A percentile compares a stretch with the other conserved stretches of the same genome.
Evolutionary conservation across 1,139 yeast species (phyloP).

Genomic region (Hansenula sp.): DNA sequence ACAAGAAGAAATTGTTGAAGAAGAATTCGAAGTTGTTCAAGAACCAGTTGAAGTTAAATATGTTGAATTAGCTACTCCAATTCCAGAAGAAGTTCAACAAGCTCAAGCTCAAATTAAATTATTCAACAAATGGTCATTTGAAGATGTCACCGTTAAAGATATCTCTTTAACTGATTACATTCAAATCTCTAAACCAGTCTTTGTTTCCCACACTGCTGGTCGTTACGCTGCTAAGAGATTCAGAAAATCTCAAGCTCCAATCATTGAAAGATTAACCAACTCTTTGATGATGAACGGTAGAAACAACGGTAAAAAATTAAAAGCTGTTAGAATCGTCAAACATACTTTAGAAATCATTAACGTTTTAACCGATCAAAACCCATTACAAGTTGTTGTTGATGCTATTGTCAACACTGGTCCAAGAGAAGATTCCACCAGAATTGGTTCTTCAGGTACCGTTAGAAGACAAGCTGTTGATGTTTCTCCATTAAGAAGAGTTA

Average conservation of each 20-base stretch:
- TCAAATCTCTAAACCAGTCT: conserved; percentile 96
- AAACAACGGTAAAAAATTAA: conserved; percentile 99
- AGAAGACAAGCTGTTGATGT: conserved; percentile 99
- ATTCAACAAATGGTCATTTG: conserved; percentile 99
- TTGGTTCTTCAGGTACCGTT: conserved; percentile 99
- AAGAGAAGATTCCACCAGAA: conserved; percentile 99
- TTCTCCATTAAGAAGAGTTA: conserved; percentile 99
- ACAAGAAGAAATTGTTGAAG: conserved; percentile 26
- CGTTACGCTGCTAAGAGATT: conserved; percentile 99
- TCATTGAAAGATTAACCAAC: conserved; percentile 99
- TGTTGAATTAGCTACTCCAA: conserved; percentile 88
- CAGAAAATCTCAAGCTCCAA: conserved; percentile 99
- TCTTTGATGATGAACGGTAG: conserved; percentile 99
- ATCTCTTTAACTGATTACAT: conserved; percentile 97
- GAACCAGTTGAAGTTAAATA: conserved; percentile 74
- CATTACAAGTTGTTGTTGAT: conserved; percentile 98
- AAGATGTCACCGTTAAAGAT: conserved; percentile 96
- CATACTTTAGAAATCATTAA: conserved; percentile 98
- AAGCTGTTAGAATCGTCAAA: conserved; percentile 99
- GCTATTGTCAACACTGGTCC: conserved; percentile 99
- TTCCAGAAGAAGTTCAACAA: conserved; percentile 95
- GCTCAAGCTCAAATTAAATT: conserved; percentile 96
- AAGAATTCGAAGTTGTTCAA: conserved; percentile 44
- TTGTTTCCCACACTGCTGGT: conserved; percentile 99
- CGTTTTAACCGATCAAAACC: conserved; percentile 99